These are phyloP conservation scores for Limnanthes douglasii DNA, from an alignment of 345 rosid species.

Conservation along the genomic window DNA sequence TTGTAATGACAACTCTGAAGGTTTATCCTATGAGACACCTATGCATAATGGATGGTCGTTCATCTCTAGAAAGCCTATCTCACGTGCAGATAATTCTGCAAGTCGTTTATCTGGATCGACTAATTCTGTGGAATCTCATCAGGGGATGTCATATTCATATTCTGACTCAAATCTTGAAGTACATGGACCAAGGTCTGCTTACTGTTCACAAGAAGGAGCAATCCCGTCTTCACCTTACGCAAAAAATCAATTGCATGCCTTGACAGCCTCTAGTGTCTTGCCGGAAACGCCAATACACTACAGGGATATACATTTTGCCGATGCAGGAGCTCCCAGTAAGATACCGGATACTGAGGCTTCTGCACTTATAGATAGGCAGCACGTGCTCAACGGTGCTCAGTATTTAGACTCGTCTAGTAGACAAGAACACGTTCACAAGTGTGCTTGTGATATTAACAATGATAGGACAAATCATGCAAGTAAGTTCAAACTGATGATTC, in stretches of 20 bases:
- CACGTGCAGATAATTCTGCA: slow-evolving; percentile 13
- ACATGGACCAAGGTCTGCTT: slow-evolving; percentile 24
- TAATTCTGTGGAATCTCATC: slow-evolving; percentile 24
- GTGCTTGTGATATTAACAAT: slow-evolving; percentile 7
- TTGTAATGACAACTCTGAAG: slow-evolving; percentile 6
- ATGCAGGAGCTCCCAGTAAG: slow-evolving; percentile 16
- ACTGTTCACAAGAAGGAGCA: slow-evolving; percentile 37
- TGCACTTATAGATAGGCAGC: slow-evolving; percentile 8
- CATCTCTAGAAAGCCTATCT: slow-evolving; percentile 21
- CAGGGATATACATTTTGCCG: slow-evolving; percentile 14
- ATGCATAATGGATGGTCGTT: slow-evolving; percentile 18
- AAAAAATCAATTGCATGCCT: slow-evolving; percentile 15
- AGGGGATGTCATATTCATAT: slow-evolving; percentile 36
- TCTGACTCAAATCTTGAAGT: slow-evolving; percentile 52
- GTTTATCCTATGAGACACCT: slow-evolving; percentile 16
- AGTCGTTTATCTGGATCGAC: slow-evolving; percentile 25
- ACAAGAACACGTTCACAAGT: slow-evolving; percentile 13
- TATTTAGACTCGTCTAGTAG: slow-evolving; percentile 8
- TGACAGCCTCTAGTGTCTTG: slow-evolving; percentile 7
- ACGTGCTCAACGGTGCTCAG: slow-evolving; percentile 12
- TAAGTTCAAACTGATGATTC: slow-evolving; percentile 4
- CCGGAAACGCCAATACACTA: slow-evolving; percentile 22
- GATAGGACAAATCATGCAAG: slow-evolving; percentile 5
- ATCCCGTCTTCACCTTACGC: slow-evolving; percentile 32
- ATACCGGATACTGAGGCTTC: slow-evolving; percentile 17